Percentiles rank a stretch among this genome's conserved stretches.
Conservation (phyloP, 352 stramenopile genomes). For the Phytophthora pisi region DNA sequence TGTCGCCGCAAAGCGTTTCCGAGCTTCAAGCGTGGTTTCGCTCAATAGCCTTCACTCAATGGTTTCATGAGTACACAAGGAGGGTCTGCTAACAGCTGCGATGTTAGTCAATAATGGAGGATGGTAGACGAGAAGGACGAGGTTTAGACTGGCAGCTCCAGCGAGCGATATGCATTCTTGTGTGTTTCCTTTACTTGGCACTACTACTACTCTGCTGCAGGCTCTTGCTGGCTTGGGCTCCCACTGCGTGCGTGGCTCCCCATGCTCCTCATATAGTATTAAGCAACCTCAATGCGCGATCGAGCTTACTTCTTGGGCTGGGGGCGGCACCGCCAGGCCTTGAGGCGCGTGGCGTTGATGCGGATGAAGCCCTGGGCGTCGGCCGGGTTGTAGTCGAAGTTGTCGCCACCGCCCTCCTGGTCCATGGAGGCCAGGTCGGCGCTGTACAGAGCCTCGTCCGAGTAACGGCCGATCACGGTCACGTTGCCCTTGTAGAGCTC, state of each 20-base stretch:
- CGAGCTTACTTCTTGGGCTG: conserved; percentile 54
- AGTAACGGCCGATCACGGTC: conserved; percentile 93
- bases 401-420: conserved; percentile 94
- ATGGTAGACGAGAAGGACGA: neutral
- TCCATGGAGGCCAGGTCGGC: conserved; percentile 98
- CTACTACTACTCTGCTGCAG: conserved; percentile 18
- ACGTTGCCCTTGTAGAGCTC: conserved; percentile 99
- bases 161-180: conserved; percentile 35
- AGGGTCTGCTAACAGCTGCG: no score
- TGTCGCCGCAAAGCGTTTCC: neutral
- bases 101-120: no score
- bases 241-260: conserved; percentile 5
- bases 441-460: conserved; percentile 96
- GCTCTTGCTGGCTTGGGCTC: conserved; percentile 7
- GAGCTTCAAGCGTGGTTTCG: neutral
- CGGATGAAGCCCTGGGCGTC: conserved; percentile 99
- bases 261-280: conserved; percentile 26
- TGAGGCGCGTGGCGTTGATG: conserved; percentile 98
- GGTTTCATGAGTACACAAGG: neutral
- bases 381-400: conserved; percentile 98
- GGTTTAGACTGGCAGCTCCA: conserved; percentile 11
- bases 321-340: conserved; percentile 87
- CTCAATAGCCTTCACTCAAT: no score
- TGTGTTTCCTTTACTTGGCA: conserved; percentile 22
- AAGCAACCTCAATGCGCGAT: conserved; percentile 26